Conservation (phyloP, 306 rosid genomes). For the Begonia peltatifolia region DNA sequence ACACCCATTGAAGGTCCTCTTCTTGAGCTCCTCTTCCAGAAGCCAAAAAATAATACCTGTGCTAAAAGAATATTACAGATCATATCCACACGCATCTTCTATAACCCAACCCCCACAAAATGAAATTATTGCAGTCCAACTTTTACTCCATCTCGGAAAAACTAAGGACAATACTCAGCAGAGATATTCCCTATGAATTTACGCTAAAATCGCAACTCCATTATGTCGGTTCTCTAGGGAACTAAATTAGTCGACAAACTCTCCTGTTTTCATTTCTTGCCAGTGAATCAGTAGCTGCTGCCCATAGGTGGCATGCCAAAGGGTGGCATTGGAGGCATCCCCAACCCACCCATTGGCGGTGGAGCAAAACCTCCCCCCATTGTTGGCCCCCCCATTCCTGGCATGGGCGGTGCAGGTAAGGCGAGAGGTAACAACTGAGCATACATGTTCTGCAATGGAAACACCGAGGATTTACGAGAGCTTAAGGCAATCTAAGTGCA, state of each 20-base stretch:
- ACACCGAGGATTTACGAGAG: constrained; percentile 4
- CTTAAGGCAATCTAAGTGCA: neutral
- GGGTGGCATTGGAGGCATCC: constrained; percentile 99
- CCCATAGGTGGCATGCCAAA: constrained; percentile 99
- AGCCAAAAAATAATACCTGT: constrained; percentile 50
- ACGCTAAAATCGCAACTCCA: neutral
- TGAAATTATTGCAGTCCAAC: neutral
- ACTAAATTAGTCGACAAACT: constrained; percentile 5
- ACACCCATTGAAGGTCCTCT: constrained; percentile 2
- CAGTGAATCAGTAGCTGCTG: constrained; percentile 43
- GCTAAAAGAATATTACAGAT: constrained; percentile 65
- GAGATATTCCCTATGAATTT: constrained; percentile 20
- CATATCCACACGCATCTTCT: constrained; percentile 32
- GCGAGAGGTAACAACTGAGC: constrained; percentile 96
- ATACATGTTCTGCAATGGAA: constrained; percentile 85
- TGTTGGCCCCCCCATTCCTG: constrained; percentile 73
- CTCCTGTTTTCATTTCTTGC: neutral
- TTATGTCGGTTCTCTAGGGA: constrained; percentile 1
- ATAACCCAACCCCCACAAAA: constrained; percentile 41
- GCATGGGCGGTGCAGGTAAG: constrained; percentile 95
- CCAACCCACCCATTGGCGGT: constrained; percentile 94
- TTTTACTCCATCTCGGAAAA: too few species aligned
- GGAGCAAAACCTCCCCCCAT: constrained; percentile 70
- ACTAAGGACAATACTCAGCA: constrained; percentile 6
- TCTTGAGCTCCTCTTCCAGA: constrained; percentile 23